Conservation (phyloP, 2,329 filamentous ascomycete genomes). For the Rhinocladiella similis region DNA sequence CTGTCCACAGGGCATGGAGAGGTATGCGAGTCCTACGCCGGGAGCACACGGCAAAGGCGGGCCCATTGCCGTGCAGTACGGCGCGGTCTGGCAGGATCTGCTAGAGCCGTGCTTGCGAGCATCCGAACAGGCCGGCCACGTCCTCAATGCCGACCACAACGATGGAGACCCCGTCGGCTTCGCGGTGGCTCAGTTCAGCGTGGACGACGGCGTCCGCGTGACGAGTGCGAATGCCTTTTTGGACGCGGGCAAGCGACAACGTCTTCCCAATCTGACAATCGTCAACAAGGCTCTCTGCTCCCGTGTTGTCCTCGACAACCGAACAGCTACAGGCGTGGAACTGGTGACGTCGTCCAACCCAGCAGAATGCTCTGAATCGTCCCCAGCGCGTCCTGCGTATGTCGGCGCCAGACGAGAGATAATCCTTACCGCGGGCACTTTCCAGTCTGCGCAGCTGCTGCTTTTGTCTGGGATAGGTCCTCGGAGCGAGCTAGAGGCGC, state of each 20-base stretch:
- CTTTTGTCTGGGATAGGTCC: constrained; percentile 65
- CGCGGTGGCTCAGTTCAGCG: not conserved
- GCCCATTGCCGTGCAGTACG: not conserved
- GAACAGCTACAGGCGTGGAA: not conserved
- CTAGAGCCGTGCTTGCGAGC: not conserved
- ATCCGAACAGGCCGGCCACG: not conserved
- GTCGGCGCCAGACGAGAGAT: constrained; percentile 44
- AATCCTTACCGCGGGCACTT: constrained; percentile 54
- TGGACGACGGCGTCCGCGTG: not conserved
- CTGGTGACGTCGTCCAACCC: not conserved
- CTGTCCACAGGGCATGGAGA: not conserved
- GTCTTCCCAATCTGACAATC: not conserved
- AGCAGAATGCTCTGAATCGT: not conserved
- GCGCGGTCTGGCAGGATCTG: not conserved
- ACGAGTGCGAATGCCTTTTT: not conserved
- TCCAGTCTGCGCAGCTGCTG: constrained; percentile 64
- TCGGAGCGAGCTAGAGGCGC: constrained; percentile 49
- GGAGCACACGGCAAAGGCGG: not conserved
- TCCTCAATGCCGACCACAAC: not conserved
- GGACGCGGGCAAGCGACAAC: not conserved
- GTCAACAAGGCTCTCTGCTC: not conserved
- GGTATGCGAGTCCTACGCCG: not conserved
- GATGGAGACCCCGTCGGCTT: not conserved
- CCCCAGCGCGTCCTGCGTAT: not conserved
- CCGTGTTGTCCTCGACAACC: not conserved